Evolutionary conservation across 345 rosid genomes (phyloP), one percentile per base, ranked within the genome.

Genomic region (Melastoma malabathricum): DNA sequence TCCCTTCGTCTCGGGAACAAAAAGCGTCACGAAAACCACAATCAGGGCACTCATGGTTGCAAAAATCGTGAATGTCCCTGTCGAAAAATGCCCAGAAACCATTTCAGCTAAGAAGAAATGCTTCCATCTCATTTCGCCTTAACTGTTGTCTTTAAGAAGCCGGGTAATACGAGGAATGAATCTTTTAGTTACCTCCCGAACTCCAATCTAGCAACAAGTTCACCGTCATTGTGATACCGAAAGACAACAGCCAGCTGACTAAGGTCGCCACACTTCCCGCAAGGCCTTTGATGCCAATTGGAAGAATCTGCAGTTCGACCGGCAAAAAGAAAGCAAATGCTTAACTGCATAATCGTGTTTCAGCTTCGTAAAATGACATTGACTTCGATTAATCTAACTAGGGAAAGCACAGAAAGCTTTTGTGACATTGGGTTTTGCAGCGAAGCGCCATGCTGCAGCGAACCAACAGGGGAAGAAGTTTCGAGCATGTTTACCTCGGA

Each of bases 1-100:
- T 52, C 92, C 87, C 64, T 74, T 80, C 1, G 93, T 83, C 68
- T 83, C 87, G 0, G 93, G 87, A 43, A 83, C 82, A 67, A 69
- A 74, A 6, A 78, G 31, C 12, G 46, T 9, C 44, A 67, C 75
- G 55, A 83, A 83, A 27, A 50, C 67, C 44, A 78, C 56, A 10
- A 67, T 50, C 15, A 80, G 65, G 47, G 68, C 69, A 20, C 76
- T 46, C 19, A 67, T 62, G 5, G 64, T 46, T 17, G 67, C 52
- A 59, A 73, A 83, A 29, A 83, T 52, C 29, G 72, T 49, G 69
- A 83, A 83, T 3, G 84, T 78, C 46, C 77, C 87, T 80, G 77
- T 62, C 34, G 31, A 46, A 43, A 18, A 20, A 25, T 41, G 31
- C 22, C 15, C 22, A 46, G 29, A 47, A 23, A 25, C 20, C 17